phyloP scores from a whole-genome alignment of 2,329 filamentous ascomycete genomes.

The Dothidotthia symphoricarpi region DNA sequence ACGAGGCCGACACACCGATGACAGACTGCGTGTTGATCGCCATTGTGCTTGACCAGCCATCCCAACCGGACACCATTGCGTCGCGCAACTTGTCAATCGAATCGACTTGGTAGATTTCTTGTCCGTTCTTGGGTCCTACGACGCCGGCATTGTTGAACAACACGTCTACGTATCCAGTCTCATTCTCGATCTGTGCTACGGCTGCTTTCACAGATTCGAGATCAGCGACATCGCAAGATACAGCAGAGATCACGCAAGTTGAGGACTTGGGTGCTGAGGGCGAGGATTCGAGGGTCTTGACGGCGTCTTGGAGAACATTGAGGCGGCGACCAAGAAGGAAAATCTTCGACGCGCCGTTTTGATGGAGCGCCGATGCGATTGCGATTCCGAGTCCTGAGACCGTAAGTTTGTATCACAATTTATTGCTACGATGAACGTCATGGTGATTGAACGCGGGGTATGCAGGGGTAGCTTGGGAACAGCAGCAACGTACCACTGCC shows the following conservation, averaged over 20 bases:
- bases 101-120: conserved; percentile 43
- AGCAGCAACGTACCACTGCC: conserved; percentile 38
- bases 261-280: conserved; percentile 26
- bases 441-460: conserved; percentile 15
- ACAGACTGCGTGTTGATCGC: conserved; percentile 49
- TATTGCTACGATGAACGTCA: background rate
- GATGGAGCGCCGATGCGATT: conserved; percentile 45
- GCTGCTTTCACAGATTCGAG: conserved; percentile 43
- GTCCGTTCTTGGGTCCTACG: conserved; percentile 45
- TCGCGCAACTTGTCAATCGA: conserved; percentile 47
- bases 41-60: conserved; percentile 39
- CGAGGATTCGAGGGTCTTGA: conserved; percentile 32
- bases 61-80: conserved; percentile 36
- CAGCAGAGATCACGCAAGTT: conserved; percentile 36
- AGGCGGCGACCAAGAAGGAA: conserved; percentile 48
- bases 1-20: conserved; percentile 46
- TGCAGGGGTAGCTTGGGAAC: conserved; percentile 28
- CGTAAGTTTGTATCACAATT: conserved; percentile 4
- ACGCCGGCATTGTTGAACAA: conserved; percentile 55
- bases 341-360: conserved; percentile 44
- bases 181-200: conserved; percentile 44
- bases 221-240: conserved; percentile 47
- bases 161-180: conserved; percentile 52
- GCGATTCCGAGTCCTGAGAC: conserved; percentile 40
- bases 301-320: conserved; percentile 44